Evolutionary conservation across 306 rosid genomes (phyloP), one percentile per base, ranked within the genome.

Genomic region (Oxytropis ochrocephala): DNA sequence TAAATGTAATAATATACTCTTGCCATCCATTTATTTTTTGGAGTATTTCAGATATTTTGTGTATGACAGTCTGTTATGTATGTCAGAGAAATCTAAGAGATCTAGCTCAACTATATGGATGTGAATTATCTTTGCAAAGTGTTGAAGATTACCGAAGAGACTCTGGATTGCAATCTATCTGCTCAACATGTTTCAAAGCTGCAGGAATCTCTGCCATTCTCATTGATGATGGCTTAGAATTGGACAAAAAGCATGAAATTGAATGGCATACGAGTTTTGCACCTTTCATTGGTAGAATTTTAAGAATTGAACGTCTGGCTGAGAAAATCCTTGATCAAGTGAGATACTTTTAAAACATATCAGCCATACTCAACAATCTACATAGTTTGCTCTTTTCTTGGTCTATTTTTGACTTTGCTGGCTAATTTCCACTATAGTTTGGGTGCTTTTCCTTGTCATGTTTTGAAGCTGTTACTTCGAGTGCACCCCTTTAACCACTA

Each of bases 241-340:
- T 88, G 48, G 94, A 88, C 75, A 93, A 86, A 74, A 86, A 29
- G 46, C 74, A 71, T 12, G 86, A 78, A 69, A 62, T 88, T 27
- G 84, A 81, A 73, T 93, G 97, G 98, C 98, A 88, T 19, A 83
- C 30, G 67, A 84, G 43, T 59, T 75, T 83, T 61, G 69, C 72
- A 2, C 93, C 91, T 33, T 35, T 73, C 46, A 87, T 90, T 64
- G 90, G 91, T 67, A 88, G 89, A 78, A 84, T 93, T 66, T 80
- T 93, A 67, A 88, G 98, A 81, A 73, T 90, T 17, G 98, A 93
- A 70, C 67, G 63, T 7, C 32, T 86, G 13, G 98, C 97, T 1
- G 98, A 93, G 84, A 70, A 78, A 68, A 83, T 93, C 83, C 96
- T 93, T 11, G 83, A 84, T 33, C 73, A 81, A 75, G 98, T 90